Base-by-base conservation (phyloP, 2,329 filamentous ascomycete species). In the Chrysoporthe puriensis region DNA sequence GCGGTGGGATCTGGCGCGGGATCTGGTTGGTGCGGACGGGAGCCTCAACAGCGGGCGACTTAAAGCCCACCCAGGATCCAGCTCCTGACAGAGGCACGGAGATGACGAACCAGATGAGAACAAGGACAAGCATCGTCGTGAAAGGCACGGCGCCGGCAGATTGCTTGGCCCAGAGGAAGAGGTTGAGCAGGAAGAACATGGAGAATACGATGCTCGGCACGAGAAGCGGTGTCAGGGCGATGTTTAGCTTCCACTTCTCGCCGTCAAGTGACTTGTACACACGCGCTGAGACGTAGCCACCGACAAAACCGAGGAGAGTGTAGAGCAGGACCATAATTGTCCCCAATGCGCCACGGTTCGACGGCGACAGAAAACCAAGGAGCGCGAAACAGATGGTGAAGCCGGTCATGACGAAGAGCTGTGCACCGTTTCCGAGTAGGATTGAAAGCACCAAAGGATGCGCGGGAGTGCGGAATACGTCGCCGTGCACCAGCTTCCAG, bases 11-110 rank as follows among this genome's bases (percentile, higher is more conserved):
- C 81, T 99, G 96, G 69, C 96, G 91, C 0, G 96, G 96, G 72
- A 99, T 99, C 81, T 99, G 96, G 85, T 99, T 99, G 63, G 93
- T 97, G 74, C 93, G 92, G 34, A 97, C 94, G 0, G 96, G 95
- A 1, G 93, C 82, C 75, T 94, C 88, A 64, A 96, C 84, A 14
- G 86, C 84, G 54, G 82, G 77, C 72, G 90, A 87, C 71, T 91
- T 93, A 85, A 98, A 98, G 43, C 94, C 96, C 56, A 98, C 78
- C 94, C 94, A 99, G 57, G 93, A 97, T 64, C 96, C 96, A 8
- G 89, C 90, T 69, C 97, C 87, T 40, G 94, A 97, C 56, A 98
- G 86, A 7, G 96, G 96, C 2, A 98, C 91, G 48, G 93, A 97
- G 77, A 99, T 97, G 76, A 97, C 77, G 80, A 99, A 99, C 96